These are phyloP conservation scores for Stagonosporopsis chrysanthemi DNA, from an alignment of 2,329 filamentous ascomycete species.

Conservation along the genomic window DNA sequence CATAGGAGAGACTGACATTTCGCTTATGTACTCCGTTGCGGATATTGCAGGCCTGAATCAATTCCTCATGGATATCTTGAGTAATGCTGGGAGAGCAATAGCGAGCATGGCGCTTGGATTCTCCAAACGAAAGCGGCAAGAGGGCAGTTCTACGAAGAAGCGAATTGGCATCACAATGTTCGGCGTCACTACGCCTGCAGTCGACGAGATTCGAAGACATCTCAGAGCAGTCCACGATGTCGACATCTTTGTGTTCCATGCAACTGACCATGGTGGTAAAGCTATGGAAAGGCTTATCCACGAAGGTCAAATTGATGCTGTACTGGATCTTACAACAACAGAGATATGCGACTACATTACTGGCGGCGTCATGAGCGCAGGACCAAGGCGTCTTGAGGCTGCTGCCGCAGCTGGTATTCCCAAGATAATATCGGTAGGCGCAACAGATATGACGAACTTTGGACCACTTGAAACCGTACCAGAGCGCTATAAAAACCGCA, in stretches of 20 bases:
- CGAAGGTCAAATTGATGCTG: constrained; percentile 67
- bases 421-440: constrained; percentile 59
- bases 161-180: constrained; percentile 75
- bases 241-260: constrained; percentile 73
- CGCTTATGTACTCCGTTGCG: constrained; percentile 74
- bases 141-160: not conserved
- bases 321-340: constrained; percentile 75
- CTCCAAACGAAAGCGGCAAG: constrained; percentile 14
- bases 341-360: constrained; percentile 69
- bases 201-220: constrained; percentile 61
- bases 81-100: constrained; percentile 70
- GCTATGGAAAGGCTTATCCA: constrained; percentile 72
- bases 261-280: constrained; percentile 71
- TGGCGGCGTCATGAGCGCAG: constrained; percentile 70
- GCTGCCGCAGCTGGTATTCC: constrained; percentile 67
- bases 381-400: constrained; percentile 63
- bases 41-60: constrained; percentile 72
- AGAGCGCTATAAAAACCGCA: constrained; percentile 58
- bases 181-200: constrained; percentile 74
- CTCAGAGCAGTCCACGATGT: constrained; percentile 53
- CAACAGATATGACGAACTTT: constrained; percentile 65
- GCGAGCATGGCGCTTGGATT: constrained; percentile 64
- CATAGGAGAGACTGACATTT: constrained; percentile 73
- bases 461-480: constrained; percentile 65
- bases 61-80: constrained; percentile 64